Base-by-base conservation (phyloP, 768 basidiomycete genomes). In the Kondoa malvinella region DNA sequence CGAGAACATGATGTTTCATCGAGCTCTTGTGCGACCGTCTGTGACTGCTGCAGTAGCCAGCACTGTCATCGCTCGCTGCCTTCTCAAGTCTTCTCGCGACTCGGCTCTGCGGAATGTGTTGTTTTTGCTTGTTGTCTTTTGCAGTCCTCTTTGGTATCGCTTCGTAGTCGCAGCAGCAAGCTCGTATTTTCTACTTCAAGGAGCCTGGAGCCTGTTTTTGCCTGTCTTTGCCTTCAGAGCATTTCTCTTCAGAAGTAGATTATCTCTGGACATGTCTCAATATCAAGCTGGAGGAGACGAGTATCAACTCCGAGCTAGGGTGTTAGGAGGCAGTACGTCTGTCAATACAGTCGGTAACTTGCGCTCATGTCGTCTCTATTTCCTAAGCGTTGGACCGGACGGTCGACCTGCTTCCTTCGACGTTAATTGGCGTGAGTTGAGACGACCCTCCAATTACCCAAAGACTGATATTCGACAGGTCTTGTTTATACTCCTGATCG, bases 381-480 rank as follows among this genome's bases (percentile, higher is more conserved):
- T 50, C 40, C 8, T 8, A 8, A 50, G 3, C 15, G 25, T 4
- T 59, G 25, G n/a, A 63, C 32, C 16, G 61, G 14, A 14, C 3
- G 61, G 32, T 17, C 32, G 61, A 63, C 32, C 61, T 63, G 3
- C 30, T 31, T 33, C 32, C 61, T 63, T 31, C 61, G n/a, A 59
- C 8, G n/a, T 12, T 29, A 12, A 29, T 63, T 27, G 58, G 58
- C 58, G 58, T 14, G 50, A 14, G 50, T 25, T 56, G 15, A 14
- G 25, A 26, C 25, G 8, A 4, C 14, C 25, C 8, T 25, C 8
- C 27, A 31, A 25, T 14, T 60, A 25, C 27, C 12, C 27, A 26
- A 25, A 60, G 58, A 8, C 27, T 26, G 30, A 14, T 25, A 14
- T 14, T 32, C 8, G 61, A 8, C 8, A 17, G 12, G 61, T 63